Evolutionary conservation across 2,329 filamentous ascomycete genomes (phyloP), one percentile per base, ranked within the genome.

Genomic region (Arthrobotrys megalospora): DNA sequence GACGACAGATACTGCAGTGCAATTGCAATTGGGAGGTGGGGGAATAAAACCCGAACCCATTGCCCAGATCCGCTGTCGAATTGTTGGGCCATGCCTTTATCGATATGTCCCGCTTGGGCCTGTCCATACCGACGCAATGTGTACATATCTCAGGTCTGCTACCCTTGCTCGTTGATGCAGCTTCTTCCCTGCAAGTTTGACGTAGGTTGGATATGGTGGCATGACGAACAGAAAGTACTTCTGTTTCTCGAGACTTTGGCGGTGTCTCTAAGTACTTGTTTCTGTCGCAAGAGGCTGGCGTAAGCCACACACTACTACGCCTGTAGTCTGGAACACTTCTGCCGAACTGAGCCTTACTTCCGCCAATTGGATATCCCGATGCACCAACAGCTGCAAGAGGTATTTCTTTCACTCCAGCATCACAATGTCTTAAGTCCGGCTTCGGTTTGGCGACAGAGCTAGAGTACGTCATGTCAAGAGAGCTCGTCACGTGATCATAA

Each of bases 181-280:
- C 70, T 75, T 75, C 70, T 75, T 75, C 70, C 70, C 63, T 67
- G 70, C 52, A 45, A 75, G 41, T 75, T 75, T 75, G 70, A 75
- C 63, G 70, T 75, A 36, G 62, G 47, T 66, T 60, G 43, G 62
- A 45, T 34, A 58, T 75, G 43, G 70, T 67, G 52, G 41, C 50
- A 75, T 67, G 70, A 67, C 70, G 60, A 67, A 62, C 47, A 32
- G 12, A 6, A 24, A 21, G 32, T 72, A 65, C 68, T 50, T 65
- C 36, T 36, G 4, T n/a, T 12, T 47, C 58, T 58, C 7, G 11
- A 36, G 14, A 36, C 32, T 72, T 58, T 45, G 38, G 47, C 34
- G 10, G 32, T 21, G 6, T 64, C 12, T 41, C n/a, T 3, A 55
- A 28, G 68, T 72, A 72, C 48, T 12, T 2, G 2, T 6, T 52